Percentiles rank a stretch among this genome's conserved stretches.
phyloP scores from a whole-genome alignment of 345 rosid species.

The Syzygium jambos region DNA sequence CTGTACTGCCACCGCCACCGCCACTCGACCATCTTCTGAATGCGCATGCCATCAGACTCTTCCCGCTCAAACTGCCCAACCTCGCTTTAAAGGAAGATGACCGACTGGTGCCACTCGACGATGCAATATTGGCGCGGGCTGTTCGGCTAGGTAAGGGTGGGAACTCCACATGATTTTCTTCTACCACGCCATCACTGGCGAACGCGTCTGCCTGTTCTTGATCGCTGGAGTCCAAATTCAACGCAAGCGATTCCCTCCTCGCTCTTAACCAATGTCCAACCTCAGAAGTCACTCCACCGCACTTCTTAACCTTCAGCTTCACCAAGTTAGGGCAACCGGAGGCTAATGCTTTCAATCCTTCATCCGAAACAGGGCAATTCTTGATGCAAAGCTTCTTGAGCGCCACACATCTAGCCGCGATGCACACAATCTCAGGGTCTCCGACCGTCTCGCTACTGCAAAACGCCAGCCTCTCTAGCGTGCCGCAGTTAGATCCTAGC shows the following conservation, averaged over 20 bases:
- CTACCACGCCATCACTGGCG: slow-evolving; percentile 46
- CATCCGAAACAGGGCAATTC: slow-evolving; percentile 52
- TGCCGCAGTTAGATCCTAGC: slow-evolving; percentile 52
- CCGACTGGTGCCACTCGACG: slow-evolving; percentile 31
- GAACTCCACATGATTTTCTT: slow-evolving; percentile 38
- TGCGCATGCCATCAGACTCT: slow-evolving; percentile 70
- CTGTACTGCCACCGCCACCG: slow-evolving; percentile 18
- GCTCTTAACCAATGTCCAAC: slow-evolving; percentile 3
- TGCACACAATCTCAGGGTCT: slow-evolving; percentile 50
- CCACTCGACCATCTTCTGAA: slow-evolving; percentile 55
- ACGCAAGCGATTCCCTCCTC: slow-evolving; percentile 31
- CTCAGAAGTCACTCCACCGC: slow-evolving; percentile 51
- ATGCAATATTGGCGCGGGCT: slow-evolving; percentile 16
- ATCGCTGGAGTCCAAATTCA: slow-evolving; percentile 54
- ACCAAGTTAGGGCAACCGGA: slow-evolving; percentile 71
- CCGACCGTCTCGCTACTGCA: slow-evolving; percentile 77
- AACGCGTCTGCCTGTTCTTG: slow-evolving; percentile 32
- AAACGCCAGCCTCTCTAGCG: slow-evolving; percentile 59
- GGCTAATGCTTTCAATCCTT: slow-evolving; percentile 59
- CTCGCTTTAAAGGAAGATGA: slow-evolving; percentile 57
- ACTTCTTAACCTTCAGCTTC: slow-evolving; percentile 78
- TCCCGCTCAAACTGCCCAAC: slow-evolving; percentile 52
- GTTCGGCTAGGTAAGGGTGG: slow-evolving; percentile 23
- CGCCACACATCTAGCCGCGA: slow-evolving; percentile 53
- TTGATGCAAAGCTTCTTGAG: slow-evolving; percentile 74